These are phyloP conservation scores for Trametes cubensis DNA, from an alignment of 768 basidiomycete genomes.

Conservation along the genomic window DNA sequence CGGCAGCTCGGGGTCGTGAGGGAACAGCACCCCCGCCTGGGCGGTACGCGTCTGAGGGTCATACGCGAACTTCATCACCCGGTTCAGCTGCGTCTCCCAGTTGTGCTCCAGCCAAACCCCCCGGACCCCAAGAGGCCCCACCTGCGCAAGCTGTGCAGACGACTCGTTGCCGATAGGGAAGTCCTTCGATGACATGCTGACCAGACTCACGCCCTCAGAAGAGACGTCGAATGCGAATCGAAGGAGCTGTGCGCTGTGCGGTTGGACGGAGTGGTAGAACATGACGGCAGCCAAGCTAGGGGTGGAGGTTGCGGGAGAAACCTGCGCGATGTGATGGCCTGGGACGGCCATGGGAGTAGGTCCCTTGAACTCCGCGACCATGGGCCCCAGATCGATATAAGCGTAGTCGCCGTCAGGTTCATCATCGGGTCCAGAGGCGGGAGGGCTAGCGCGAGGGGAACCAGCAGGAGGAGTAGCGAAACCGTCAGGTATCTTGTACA, in stretches of 20 bases:
- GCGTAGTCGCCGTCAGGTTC: slow-evolving; percentile 18
- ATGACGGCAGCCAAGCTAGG: slow-evolving; percentile 26
- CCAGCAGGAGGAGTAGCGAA: slow-evolving; percentile 7
- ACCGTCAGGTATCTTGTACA: slow-evolving; percentile 35
- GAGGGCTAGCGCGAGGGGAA: slow-evolving; percentile 9
- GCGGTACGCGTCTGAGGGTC: slow-evolving; percentile 26
- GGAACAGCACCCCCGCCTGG: slow-evolving; percentile 44
- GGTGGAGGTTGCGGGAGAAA: slow-evolving; percentile 22
- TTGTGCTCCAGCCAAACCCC: slow-evolving; percentile 57
- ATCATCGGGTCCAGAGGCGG: background rate
- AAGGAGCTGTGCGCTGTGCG: slow-evolving; percentile 23
- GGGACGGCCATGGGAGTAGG: slow-evolving; percentile 26
- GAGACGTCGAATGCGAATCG: slow-evolving; percentile 21
- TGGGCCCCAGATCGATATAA: slow-evolving; percentile 25
- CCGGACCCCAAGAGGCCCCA: slow-evolving; percentile 45
- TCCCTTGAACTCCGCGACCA: slow-evolving; percentile 22
- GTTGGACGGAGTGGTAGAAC: slow-evolving; percentile 24
- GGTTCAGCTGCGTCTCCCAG: slow-evolving; percentile 51
- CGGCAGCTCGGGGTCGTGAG: slow-evolving; percentile 51
- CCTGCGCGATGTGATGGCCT: slow-evolving; percentile 26
- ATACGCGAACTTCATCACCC: slow-evolving; percentile 49
- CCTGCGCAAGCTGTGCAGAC: slow-evolving; percentile 31
- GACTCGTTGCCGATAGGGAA: slow-evolving; percentile 28
- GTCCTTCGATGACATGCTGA: slow-evolving; percentile 14
- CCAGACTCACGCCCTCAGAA: slow-evolving; percentile 1